phyloP scores from a whole-genome alignment of 2,329 filamentous ascomycete genomes.

The Sclerotinia glacialis region DNA sequence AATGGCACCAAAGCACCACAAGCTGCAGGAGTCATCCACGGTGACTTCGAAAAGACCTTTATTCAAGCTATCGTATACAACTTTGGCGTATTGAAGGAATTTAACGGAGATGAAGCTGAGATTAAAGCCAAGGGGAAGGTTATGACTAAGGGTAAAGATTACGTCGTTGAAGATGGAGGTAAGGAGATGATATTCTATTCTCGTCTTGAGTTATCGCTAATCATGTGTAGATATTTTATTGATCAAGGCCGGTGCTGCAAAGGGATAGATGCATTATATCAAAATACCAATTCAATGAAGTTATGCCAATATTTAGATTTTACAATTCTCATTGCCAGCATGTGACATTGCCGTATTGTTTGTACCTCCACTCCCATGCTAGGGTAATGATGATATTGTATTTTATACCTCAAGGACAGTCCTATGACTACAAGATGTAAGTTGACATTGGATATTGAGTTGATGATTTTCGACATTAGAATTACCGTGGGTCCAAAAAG shows the following conservation, averaged over 20 bases:
- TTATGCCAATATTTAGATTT: background rate
- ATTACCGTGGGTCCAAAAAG: background rate
- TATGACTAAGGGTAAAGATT: conserved; percentile 98
- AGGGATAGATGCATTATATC: conserved; percentile 33
- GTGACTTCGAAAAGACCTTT: conserved; percentile 99
- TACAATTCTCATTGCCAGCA: background rate
- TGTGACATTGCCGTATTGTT: background rate
- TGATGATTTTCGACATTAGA: too few species aligned
- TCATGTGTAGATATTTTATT: conserved; percentile 32
- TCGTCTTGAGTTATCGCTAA: background rate
- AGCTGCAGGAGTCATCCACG: conserved; percentile 96
- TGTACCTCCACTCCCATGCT: background rate
- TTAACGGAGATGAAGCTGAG: conserved; percentile 74
- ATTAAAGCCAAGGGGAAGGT: conserved; percentile 95
- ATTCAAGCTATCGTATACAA: conserved; percentile 97
- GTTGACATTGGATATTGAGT: too few species aligned
- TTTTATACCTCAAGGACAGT: background rate
- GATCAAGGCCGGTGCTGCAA: conserved; percentile 39
- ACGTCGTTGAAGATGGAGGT: conserved; percentile 78
- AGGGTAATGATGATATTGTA: background rate
- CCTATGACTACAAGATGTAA: too few species aligned
- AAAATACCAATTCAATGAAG: conserved; percentile 19
- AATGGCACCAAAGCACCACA: conserved; percentile 96
- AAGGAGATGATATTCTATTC: conserved; percentile 41
- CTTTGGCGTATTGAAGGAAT: conserved; percentile 74